A percentile compares a stretch with the other conserved stretches of the same genome.
Evolutionary conservation across 2,329 filamentous ascomycete genomes (phyloP).

Genomic region (Verticillium klebahnii): DNA sequence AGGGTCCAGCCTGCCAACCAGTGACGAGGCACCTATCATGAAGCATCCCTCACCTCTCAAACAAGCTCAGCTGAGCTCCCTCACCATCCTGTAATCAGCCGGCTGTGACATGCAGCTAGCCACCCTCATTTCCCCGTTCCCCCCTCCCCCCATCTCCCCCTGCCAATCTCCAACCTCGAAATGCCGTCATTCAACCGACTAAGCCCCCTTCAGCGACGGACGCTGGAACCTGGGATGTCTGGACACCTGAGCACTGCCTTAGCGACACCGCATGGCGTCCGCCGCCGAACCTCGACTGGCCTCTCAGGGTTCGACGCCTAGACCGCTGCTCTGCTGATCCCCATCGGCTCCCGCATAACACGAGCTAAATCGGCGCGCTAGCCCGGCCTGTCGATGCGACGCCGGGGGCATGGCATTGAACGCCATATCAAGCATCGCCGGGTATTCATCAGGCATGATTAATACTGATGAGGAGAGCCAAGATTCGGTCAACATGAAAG

Average conservation of each 20-base stretch:
- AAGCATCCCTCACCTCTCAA: not conserved
- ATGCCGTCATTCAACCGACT: not conserved
- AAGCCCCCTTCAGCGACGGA: not conserved
- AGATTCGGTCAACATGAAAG: not conserved
- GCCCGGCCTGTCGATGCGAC: not conserved
- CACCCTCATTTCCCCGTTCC: not conserved
- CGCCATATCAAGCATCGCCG: not conserved
- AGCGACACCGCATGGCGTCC: not conserved
- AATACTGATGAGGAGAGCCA: not conserved
- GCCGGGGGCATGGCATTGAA: not conserved
- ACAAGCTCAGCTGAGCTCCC: not conserved
- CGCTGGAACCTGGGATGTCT: not conserved
- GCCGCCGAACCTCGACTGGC: not conserved
- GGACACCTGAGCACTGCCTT: not conserved
- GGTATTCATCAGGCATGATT: not conserved
- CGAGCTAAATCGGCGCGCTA: not conserved
- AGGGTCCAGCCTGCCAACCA: not conserved
- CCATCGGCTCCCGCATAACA: not conserved
- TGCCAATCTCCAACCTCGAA: constrained; percentile 1
- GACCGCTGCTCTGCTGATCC: not conserved
- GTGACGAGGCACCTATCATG: not conserved
- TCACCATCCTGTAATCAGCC: not conserved
- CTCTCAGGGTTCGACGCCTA: not conserved
- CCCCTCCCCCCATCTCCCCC: not conserved
- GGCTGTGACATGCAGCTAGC: not conserved